These are phyloP conservation scores for Eudorina sp. DNA, from an alignment of 139 green algal species.

Conservation along the genomic window DNA sequence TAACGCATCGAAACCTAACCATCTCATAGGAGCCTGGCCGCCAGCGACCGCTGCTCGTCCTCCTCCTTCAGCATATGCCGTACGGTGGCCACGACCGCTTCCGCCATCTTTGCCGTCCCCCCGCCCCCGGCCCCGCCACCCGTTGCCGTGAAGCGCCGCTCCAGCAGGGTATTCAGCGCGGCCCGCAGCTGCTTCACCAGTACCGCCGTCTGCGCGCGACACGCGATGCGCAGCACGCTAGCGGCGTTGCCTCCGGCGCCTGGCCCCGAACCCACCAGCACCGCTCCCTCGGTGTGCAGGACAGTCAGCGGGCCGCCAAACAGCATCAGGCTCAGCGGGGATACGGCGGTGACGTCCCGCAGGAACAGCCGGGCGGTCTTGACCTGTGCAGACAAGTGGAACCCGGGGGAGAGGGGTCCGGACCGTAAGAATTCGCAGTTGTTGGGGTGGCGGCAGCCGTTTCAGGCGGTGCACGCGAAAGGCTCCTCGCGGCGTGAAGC, in stretches of 20 bases:
- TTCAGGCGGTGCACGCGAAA: too few relatives aligned
- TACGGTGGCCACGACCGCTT: slow-evolving; percentile 14
- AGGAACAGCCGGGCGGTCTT: slow-evolving; percentile 85
- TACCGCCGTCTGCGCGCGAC: slow-evolving; percentile 81
- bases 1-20: neutral
- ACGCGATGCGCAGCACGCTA: neutral
- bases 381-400: slow-evolving; percentile 66
- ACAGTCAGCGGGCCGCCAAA: slow-evolving; percentile 85
- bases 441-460: too few relatives aligned
- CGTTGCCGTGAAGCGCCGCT: slow-evolving; percentile 16
- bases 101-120: neutral
- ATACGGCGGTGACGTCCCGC: slow-evolving; percentile 86
- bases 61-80: slow-evolving; percentile 45
- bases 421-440: too few relatives aligned
- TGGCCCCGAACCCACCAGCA: slow-evolving; percentile 76
- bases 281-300: slow-evolving; percentile 73
- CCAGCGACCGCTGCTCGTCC: slow-evolving; percentile 31
- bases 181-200: slow-evolving; percentile 89
- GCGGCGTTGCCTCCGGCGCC: slow-evolving; percentile 70
- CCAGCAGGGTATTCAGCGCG: slow-evolving; percentile 76
- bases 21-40: slow-evolving; percentile 7
- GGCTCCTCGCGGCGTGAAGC: too few relatives aligned
- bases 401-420: too few relatives aligned
- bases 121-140: neutral
- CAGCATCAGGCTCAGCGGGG: slow-evolving; percentile 87